A percentile compares a stretch with the other conserved stretches of the same genome.
Conservation (phyloP, 2,329 filamentous ascomycete genomes). For the Fusarium floridanum region DNA sequence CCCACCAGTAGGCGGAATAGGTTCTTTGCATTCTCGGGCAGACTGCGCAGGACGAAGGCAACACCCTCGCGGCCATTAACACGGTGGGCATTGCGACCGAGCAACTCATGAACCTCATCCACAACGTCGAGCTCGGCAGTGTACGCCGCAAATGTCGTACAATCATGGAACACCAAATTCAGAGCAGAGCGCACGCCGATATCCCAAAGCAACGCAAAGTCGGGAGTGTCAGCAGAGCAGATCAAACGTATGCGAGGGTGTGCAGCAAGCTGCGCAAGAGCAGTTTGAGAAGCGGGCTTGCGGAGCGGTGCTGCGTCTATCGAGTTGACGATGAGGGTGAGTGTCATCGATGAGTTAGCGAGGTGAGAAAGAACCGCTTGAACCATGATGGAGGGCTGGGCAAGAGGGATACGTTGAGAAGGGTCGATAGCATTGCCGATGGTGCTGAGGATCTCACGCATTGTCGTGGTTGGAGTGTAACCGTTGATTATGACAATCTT, state of each 20-base stretch:
- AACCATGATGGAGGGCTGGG: slow-evolving; percentile 77
- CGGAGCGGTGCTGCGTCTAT: slow-evolving; percentile 86
- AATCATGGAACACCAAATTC: slow-evolving; percentile 92
- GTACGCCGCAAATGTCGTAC: slow-evolving; percentile 87
- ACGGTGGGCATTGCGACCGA: slow-evolving; percentile 83
- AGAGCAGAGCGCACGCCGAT: slow-evolving; percentile 84
- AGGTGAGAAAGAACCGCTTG: slow-evolving; percentile 75
- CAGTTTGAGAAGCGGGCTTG: slow-evolving; percentile 74
- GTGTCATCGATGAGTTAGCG: slow-evolving; percentile 53
- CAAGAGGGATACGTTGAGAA: slow-evolving; percentile 63
- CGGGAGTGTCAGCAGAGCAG: slow-evolving; percentile 88
- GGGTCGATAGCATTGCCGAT: slow-evolving; percentile 74
- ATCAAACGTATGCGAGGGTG: slow-evolving; percentile 80
- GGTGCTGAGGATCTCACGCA: slow-evolving; percentile 78
- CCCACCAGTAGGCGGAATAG: slow-evolving; percentile 87
- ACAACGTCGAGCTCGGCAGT: slow-evolving; percentile 83
- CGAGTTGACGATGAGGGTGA: slow-evolving; percentile 85
- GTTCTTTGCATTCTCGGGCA: slow-evolving; percentile 92
- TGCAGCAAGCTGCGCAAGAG: slow-evolving; percentile 81
- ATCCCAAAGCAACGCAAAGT: slow-evolving; percentile 91
- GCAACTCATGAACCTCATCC: slow-evolving; percentile 88
- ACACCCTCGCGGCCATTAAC: slow-evolving; percentile 93
- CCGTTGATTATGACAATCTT: slow-evolving; percentile 88
- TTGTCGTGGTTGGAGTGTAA: slow-evolving; percentile 75
- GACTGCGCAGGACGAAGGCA: slow-evolving; percentile 86